Base-by-base conservation (phyloP, 768 basidiomycete species). In the Naganishia friedmannii region DNA sequence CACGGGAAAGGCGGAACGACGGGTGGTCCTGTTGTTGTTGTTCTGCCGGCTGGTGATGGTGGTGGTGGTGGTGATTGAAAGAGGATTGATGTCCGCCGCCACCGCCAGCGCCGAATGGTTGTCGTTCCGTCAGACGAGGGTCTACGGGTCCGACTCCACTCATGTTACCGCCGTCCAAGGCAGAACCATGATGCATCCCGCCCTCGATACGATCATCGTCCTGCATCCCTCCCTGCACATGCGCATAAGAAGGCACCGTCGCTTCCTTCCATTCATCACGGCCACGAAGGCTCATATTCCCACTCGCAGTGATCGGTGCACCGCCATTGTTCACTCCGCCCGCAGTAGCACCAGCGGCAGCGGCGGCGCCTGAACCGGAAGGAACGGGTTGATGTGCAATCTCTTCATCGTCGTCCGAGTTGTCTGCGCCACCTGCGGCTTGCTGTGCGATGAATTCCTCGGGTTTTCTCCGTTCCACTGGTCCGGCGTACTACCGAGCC, bases 391-490 rank as follows among this genome's bases (percentile, higher is more conserved):
- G n/a, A n/a, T n/a, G n/a, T 42, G 7, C 23, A 2, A 46, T n/a
- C 2, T 78, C 79, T 10, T 79, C 77, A n/a, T 78, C 75, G 21
- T 79, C 79, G 34, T 75, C 73, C 28, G 75, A 76, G 51, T 78
- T 77, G 46, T 80, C 79, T n/a, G 70, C 77, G 29, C 55, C 70
- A 17, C 65, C 70, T n/a, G 37, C 28, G n/a, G 51, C 70, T 32
- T 65, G 63, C 34, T 55, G 58, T 32, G 78, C 78, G 7, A 77
- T 77, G 56, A 79, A 80, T 42, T 80, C 79, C 19, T 74, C 74
- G 12, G 75, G 77, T 51, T 78, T 75, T 29, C 78, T 65, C 2
- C 80, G 71, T 68, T 81, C 80, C 37, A 81, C 78, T 53, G 77
- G 72, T 5, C 80, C 80, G 39, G 79, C 74, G 67, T 81, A 81